Conservation (phyloP, 345 rosid genomes). For the Sonneratia caseolaris region DNA sequence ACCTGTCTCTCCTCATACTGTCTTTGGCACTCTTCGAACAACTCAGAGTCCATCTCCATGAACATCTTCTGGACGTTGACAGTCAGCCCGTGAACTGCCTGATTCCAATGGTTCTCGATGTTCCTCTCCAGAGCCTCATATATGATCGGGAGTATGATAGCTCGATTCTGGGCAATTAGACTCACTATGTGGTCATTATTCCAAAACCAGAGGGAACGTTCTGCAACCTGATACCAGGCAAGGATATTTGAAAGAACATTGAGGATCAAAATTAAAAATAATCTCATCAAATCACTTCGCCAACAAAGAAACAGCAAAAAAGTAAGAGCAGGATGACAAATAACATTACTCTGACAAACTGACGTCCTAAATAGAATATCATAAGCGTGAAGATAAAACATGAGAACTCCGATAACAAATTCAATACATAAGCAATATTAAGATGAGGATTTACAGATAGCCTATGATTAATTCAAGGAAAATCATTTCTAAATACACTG, state of each 20-base stretch:
- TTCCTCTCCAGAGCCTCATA: constrained; percentile 71
- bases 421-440: too few species aligned
- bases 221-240: constrained; percentile 61
- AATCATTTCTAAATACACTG: too few species aligned
- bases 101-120: constrained; percentile 72
- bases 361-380: too few species aligned
- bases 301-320: too few species aligned
- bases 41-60: constrained; percentile 61
- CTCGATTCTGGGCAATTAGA: constrained; percentile 60
- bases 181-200: constrained; percentile 83
- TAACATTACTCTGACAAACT: too few species aligned
- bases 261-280: not conserved
- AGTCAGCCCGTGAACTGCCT: constrained; percentile 58
- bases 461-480: too few species aligned
- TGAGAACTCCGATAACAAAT: too few species aligned
- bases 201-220: constrained; percentile 81
- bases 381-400: too few species aligned
- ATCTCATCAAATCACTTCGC: too few species aligned
- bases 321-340: too few species aligned
- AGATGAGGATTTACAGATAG: too few species aligned
- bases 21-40: constrained; percentile 45
- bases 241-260: too few species aligned
- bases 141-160: constrained; percentile 52
- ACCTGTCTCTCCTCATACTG: constrained; percentile 25
- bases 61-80: constrained; percentile 62